phyloP scores from a whole-genome alignment of 805 yeast genomes.

The Saccharomycodes ludwigii region DNA sequence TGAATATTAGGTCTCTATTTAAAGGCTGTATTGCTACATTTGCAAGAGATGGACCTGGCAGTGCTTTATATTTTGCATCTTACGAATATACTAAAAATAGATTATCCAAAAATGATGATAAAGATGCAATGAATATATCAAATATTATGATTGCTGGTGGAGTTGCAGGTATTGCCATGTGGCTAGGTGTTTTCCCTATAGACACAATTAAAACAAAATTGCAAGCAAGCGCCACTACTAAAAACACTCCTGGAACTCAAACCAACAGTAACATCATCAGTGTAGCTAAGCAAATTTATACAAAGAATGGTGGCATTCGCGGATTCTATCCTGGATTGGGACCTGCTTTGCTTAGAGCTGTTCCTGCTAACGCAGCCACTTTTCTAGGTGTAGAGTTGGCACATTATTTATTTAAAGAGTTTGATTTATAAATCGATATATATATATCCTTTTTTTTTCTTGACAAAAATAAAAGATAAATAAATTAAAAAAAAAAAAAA shows the following conservation, averaged over 20 bases:
- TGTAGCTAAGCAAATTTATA: slow-evolving; percentile 59
- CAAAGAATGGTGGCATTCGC: slow-evolving; percentile 58
- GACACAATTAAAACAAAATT: slow-evolving; percentile 69
- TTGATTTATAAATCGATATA: slow-evolving; percentile 9
- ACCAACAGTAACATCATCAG: slow-evolving; percentile 38
- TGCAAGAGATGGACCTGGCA: slow-evolving; percentile 96
- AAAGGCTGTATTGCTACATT: slow-evolving; percentile 87
- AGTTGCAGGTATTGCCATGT: slow-evolving; percentile 91
- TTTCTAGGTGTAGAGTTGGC: slow-evolving; percentile 91
- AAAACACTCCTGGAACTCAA: too few relatives aligned
- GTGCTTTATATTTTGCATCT: slow-evolving; percentile 90
- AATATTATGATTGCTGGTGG: slow-evolving; percentile 91
- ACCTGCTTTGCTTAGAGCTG: slow-evolving; percentile 85
- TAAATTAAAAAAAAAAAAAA: slow-evolving; percentile 2
- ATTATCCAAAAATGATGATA: slow-evolving; percentile 38
- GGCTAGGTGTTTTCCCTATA: slow-evolving; percentile 91
- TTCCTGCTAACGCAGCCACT: slow-evolving; percentile 99
- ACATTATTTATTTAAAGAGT: slow-evolving; percentile 26
- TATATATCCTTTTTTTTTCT: too few relatives aligned
- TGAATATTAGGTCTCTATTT: slow-evolving; percentile 74
- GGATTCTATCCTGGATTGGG: slow-evolving; percentile 98
- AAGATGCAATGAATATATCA: slow-evolving; percentile 47
- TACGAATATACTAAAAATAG: slow-evolving; percentile 68
- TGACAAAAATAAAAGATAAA: too few relatives aligned
- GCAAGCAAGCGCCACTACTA: slow-evolving; percentile 22